Evolutionary conservation across 805 yeast genomes (phyloP).

Genomic region (Suhomyces tanzawaensis): DNA sequence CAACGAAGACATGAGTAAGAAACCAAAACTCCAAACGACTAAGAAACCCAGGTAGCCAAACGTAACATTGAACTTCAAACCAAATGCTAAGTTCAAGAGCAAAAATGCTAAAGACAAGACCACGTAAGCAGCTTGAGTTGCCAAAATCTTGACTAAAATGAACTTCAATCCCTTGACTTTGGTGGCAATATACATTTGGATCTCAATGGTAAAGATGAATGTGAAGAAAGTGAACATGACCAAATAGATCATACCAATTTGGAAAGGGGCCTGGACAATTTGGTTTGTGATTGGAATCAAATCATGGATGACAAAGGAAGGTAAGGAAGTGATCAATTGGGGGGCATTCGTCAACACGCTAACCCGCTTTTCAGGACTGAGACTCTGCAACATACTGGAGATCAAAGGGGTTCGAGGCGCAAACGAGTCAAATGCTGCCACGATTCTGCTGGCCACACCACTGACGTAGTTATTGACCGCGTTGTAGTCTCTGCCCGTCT

Average conservation of each 20-base stretch:
- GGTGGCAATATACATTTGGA: slow-evolving; percentile 26
- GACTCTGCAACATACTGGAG: slow-evolving; percentile 12
- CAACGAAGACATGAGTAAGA: slow-evolving; percentile 28
- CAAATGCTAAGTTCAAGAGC: slow-evolving; percentile 28
- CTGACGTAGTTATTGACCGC: slow-evolving; percentile 24
- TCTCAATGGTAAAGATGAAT: slow-evolving; percentile 25
- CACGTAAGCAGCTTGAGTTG: slow-evolving; percentile 28
- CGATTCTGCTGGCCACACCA: slow-evolving; percentile 15
- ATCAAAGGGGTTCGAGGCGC: slow-evolving; percentile 20
- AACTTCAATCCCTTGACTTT: slow-evolving; percentile 26
- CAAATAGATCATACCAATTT: slow-evolving; percentile 32
- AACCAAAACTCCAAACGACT: slow-evolving; percentile 32
- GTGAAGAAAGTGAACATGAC: slow-evolving; percentile 34
- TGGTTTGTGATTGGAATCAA: slow-evolving; percentile 22
- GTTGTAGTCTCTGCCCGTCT: slow-evolving; percentile 34
- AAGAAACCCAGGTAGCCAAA: slow-evolving; percentile 34
- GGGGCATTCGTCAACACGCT: slow-evolving; percentile 19
- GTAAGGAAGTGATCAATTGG: slow-evolving; percentile 21
- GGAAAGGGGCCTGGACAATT: slow-evolving; percentile 30
- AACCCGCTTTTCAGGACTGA: slow-evolving; percentile 7
- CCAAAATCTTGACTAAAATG: slow-evolving; percentile 21
- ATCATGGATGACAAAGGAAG: slow-evolving; percentile 23
- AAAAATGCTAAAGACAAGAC: slow-evolving; percentile 28
- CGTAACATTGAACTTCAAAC: slow-evolving; percentile 16
- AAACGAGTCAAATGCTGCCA: slow-evolving; percentile 14